Conservation (phyloP, 176 grass and related monocot genomes). For the Phoenix dactylifera region DNA sequence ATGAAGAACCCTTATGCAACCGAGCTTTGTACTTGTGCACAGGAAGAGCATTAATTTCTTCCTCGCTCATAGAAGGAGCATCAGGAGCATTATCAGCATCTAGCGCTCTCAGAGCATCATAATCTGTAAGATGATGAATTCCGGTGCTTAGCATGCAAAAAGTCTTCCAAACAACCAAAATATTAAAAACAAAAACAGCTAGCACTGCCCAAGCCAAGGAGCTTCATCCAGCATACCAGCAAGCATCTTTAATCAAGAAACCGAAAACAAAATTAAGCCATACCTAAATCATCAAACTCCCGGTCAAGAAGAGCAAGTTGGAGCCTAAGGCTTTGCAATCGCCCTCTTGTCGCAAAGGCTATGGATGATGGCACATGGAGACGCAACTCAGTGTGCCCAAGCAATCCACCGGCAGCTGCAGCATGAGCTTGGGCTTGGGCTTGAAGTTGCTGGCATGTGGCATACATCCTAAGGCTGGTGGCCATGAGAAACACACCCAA, state of each 20-base stretch:
- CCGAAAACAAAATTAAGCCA: too few relatives aligned
- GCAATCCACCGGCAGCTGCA: conserved; percentile 49
- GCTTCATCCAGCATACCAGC: too few relatives aligned
- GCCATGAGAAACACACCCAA: conserved; percentile 82
- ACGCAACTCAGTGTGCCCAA: conserved; percentile 73
- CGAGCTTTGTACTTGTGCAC: conserved; percentile 80
- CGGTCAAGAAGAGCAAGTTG: conserved; percentile 90
- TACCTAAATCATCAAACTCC: conserved; percentile 97
- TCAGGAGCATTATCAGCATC: conserved; percentile 67
- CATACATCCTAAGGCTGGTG: conserved; percentile 82
- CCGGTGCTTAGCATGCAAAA: background rate
- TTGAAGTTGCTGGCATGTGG: conserved; percentile 87
- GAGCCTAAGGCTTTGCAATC: conserved; percentile 77
- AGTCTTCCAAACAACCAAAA: background rate
- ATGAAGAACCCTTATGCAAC: conserved; percentile 14
- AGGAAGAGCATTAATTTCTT: conserved; percentile 95
- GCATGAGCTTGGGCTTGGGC: conserved; percentile 63
- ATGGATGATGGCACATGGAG: conserved; percentile 76
- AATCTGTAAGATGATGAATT: conserved; percentile 48
- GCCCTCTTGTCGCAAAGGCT: conserved; percentile 57
- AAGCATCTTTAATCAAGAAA: too few relatives aligned
- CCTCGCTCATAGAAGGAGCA: conserved; percentile 84
- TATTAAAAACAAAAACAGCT: background rate
- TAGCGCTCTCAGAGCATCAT: conserved; percentile 80
- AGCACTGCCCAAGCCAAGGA: background rate